These are phyloP conservation scores for Amanita pallidorosea DNA, from an alignment of 768 basidiomycete genomes.

Conservation along the genomic window DNA sequence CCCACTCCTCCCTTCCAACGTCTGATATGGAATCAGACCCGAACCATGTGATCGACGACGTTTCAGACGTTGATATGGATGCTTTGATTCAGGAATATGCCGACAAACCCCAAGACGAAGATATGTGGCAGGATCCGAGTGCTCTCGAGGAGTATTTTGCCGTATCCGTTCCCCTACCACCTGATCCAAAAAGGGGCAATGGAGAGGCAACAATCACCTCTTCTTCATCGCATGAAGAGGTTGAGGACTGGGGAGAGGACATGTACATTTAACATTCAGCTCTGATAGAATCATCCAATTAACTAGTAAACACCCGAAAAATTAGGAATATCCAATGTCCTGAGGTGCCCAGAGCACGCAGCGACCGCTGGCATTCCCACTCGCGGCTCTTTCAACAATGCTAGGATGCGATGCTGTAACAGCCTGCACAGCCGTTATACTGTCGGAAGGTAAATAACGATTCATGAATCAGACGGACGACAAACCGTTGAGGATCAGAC, in stretches of 20 bases:
- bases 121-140: conserved; percentile 1
- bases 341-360: conserved; percentile 70
- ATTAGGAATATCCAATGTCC: conserved; percentile 10
- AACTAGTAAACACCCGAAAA: not conserved
- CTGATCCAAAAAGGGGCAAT: not conserved
- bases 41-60: conserved; percentile 15
- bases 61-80: conserved; percentile 31
- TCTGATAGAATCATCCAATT: not conserved
- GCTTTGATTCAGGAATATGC: conserved; percentile 5
- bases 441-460: conserved; percentile 15
- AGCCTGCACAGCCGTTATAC: conserved; percentile 78
- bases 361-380: conserved; percentile 70
- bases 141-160: conserved; percentile 3
- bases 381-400: conserved; percentile 62
- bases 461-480: not conserved
- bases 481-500: conserved; percentile 45
- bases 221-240: not conserved
- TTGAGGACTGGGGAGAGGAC: conserved; percentile 6
- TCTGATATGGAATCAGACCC: conserved; percentile 26
- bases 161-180: not conserved
- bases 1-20: conserved; percentile 24
- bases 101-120: not conserved
- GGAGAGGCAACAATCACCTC: not conserved
- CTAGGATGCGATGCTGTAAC: conserved; percentile 82
- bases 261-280: conserved; percentile 3